Conservation (phyloP, 768 basidiomycete genomes). For the Gloeostereum incarnatum region DNA sequence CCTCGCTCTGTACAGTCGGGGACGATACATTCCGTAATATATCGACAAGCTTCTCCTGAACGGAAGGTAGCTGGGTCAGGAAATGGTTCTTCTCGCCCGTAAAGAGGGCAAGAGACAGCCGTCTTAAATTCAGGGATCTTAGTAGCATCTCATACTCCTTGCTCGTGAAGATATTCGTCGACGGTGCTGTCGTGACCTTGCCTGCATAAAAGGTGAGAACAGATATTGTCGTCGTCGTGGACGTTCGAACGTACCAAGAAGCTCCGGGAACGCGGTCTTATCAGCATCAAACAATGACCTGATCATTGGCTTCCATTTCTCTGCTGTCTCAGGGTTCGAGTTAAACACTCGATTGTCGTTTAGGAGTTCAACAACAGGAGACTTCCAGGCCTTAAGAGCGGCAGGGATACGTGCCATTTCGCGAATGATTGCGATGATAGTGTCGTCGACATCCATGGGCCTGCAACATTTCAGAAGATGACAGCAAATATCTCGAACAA, state of each 20-base stretch:
- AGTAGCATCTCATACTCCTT: slow-evolving; percentile 88
- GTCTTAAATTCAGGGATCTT: slow-evolving; percentile 77
- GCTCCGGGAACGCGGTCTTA: slow-evolving; percentile 76
- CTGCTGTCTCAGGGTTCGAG: slow-evolving; percentile 43
- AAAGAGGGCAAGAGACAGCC: slow-evolving; percentile 82
- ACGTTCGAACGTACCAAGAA: slow-evolving; percentile 53
- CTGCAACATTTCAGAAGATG: slow-evolving; percentile 23
- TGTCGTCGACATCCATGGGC: slow-evolving; percentile 70
- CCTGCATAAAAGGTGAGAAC: slow-evolving; percentile 28
- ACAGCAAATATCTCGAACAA: slow-evolving; percentile 6
- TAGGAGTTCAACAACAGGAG: slow-evolving; percentile 70
- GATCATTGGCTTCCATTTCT: slow-evolving; percentile 70
- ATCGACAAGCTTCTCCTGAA: slow-evolving; percentile 97
- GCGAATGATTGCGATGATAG: slow-evolving; percentile 55
- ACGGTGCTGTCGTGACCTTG: slow-evolving; percentile 75
- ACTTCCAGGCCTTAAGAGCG: slow-evolving; percentile 78
- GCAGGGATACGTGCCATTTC: slow-evolving; percentile 76
- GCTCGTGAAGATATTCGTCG: slow-evolving; percentile 94
- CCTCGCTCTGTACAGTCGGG: slow-evolving; percentile 86
- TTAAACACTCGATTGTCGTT: slow-evolving; percentile 87
- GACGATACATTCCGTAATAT: slow-evolving; percentile 73
- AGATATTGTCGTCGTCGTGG: slow-evolving; percentile 18
- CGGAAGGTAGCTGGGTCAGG: slow-evolving; percentile 78
- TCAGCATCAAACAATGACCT: slow-evolving; percentile 79
- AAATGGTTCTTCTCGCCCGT: slow-evolving; percentile 88